Percentiles rank a stretch among this genome's conserved stretches.
Evolutionary conservation across 1,139 yeast species (phyloP).

Genomic region (Taphrina confusa): DNA sequence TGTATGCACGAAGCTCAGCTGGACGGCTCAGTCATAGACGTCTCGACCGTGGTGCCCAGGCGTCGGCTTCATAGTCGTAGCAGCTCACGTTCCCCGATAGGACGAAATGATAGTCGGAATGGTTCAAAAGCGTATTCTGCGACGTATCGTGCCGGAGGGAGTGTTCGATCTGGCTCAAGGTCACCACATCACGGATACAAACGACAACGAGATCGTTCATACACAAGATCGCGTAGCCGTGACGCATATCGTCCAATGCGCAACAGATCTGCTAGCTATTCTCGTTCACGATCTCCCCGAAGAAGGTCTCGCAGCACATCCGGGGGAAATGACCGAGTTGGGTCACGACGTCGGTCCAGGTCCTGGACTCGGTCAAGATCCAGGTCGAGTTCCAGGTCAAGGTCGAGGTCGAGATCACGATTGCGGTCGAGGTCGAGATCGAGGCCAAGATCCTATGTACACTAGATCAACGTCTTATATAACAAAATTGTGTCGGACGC

Average conservation of each 20-base stretch:
- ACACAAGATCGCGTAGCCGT: not conserved
- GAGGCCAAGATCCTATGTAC: too few relatives aligned
- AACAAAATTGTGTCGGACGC: too few relatives aligned
- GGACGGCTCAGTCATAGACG: slow-evolving; percentile 11
- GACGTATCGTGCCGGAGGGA: not conserved
- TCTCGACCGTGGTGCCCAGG: not conserved
- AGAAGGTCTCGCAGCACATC: slow-evolving; percentile 1
- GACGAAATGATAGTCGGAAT: not conserved
- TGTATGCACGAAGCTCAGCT: slow-evolving; percentile 39
- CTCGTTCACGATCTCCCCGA: slow-evolving; percentile 5
- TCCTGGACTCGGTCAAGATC: not conserved
- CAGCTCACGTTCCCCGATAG: not conserved
- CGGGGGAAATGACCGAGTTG: not conserved
- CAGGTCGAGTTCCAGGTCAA: slow-evolving; percentile 4
- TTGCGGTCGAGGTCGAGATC: too few relatives aligned
- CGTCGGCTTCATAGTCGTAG: slow-evolving; percentile 1
- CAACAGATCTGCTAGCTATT: not conserved
- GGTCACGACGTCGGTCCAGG: not conserved
- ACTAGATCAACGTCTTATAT: too few relatives aligned
- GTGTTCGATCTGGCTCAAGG: not conserved
- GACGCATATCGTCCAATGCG: not conserved
- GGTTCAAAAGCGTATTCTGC: not conserved
- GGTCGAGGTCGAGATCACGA: slow-evolving; percentile 3
- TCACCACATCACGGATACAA: not conserved
- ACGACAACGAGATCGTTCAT: not conserved